A percentile compares a stretch with the other conserved stretches of the same genome.
Evolutionary conservation across 805 yeast species (phyloP).

Genomic region (Yueomyces sp.): DNA sequence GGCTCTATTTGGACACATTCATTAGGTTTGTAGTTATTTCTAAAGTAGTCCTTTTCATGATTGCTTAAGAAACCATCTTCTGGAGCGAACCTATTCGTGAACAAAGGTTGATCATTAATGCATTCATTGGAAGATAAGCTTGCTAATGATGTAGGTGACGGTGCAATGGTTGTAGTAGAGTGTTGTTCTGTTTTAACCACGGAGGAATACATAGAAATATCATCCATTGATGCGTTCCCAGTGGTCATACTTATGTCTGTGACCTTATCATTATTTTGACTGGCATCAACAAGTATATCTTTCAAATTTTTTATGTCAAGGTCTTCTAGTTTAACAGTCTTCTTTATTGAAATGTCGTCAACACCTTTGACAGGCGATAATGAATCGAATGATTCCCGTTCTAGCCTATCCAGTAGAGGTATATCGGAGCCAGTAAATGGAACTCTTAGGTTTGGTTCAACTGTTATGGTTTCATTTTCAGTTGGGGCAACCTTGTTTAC

Average conservation of each 20-base stretch:
- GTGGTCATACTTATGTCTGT: neutral
- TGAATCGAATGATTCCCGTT: slow-evolving; percentile 3
- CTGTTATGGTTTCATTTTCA: neutral
- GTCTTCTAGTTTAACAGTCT: neutral
- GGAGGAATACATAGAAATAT: neutral
- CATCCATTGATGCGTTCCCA: neutral
- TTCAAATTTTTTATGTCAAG: neutral
- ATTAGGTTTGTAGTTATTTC: slow-evolving; percentile 10
- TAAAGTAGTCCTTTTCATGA: slow-evolving; percentile 12
- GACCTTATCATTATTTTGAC: neutral
- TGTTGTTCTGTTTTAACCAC: neutral
- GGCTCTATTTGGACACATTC: slow-evolving; percentile 14
- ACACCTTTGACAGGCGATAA: slow-evolving; percentile 4
- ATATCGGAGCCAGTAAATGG: neutral
- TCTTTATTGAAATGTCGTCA: too few species aligned
- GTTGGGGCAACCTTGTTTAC: slow-evolving; percentile 22
- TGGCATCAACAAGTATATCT: neutral
- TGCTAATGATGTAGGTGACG: neutral
- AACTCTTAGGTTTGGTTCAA: neutral
- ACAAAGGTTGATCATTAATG: neutral
- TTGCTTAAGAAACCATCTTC: slow-evolving; percentile 8
- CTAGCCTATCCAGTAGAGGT: slow-evolving; percentile 4
- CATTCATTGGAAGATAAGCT: neutral
- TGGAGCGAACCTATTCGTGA: neutral
- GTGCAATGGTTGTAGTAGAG: neutral